Evolutionary conservation across 1,284 basidiomycete genomes (phyloP), one percentile per base, ranked within the genome.

Genomic region (Xanthoconium separans): DNA sequence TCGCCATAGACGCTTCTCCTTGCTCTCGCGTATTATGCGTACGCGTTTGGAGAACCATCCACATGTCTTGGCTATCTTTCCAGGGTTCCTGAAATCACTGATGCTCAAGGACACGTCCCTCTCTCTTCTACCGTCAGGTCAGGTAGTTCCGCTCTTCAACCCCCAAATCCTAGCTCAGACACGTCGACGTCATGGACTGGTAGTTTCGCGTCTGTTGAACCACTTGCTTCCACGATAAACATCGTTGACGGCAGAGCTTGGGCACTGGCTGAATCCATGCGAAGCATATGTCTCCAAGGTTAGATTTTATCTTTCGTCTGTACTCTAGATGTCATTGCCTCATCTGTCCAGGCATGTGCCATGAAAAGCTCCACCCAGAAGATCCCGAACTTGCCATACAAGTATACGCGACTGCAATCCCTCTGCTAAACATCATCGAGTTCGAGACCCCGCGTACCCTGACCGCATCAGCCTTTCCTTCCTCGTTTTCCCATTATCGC

Each of bases 261-360:
- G 85, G 78, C 82, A 0, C 74, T 85, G 61, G 75, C 77, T 9
- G 86, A 90, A 65, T 78, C 81, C 3, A 69, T 89, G 45, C 77
- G 87, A 31, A 84, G 83, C 53, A 70, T 85, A 39, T 89, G 87
- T 67, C 69, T 90, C n/a, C 78, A 85, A 76, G 87, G 87, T 86
- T 45, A 53, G 72, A 39, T 24, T 36, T 29, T 27, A 39, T 22
- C 39, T 56, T 15, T 42, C 31, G 11, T n/a, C 18, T 20, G 15
- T 39, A 24, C 13, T 31, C 9, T 11, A 12, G 6, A 48, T 49
- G 30, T 51, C 31, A 58, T 30, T 47, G 2, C 51, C 16, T 41
- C 41, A 11, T 44, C 54, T 5, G 20, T 51, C 37, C 54, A 83
- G 81, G 81, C 56, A 81, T 83, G 80, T 75, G 73, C 7, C 63